Evolutionary conservation across 305 asterid genomes (phyloP).

Genomic region (Striga hermonthica): DNA sequence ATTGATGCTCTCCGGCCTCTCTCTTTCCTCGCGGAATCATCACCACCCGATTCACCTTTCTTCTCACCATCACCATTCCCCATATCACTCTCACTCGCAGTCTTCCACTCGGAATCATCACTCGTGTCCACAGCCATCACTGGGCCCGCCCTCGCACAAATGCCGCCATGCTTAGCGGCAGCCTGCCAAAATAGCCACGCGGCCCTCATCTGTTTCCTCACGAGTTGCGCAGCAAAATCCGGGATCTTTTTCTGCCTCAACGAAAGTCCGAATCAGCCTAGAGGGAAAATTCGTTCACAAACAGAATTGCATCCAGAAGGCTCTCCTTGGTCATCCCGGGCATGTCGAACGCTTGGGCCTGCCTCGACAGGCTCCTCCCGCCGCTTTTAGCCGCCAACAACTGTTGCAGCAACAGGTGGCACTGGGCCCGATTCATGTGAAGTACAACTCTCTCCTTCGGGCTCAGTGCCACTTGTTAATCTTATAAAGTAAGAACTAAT

Average conservation of each 20-base stretch:
- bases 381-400: constrained; percentile 62
- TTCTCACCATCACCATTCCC: too few relatives aligned
- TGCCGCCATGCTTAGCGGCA: too few relatives aligned
- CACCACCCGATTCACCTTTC: too few relatives aligned
- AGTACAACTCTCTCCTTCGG: constrained; percentile 59
- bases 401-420: constrained; percentile 46
- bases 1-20: too few relatives aligned
- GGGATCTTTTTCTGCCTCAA: constrained; percentile 41
- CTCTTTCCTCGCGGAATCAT: too few relatives aligned
- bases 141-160: too few relatives aligned
- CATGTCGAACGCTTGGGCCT: constrained; percentile 80
- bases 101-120: too few relatives aligned
- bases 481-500: too few relatives aligned
- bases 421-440: constrained; percentile 63
- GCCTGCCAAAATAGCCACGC: constrained; percentile 64
- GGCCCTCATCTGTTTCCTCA: constrained; percentile 69
- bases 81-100: too few relatives aligned
- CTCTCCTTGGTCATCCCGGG: constrained; percentile 83
- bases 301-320: constrained; percentile 69
- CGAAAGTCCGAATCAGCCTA: constrained; percentile 30
- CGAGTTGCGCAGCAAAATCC: constrained; percentile 56
- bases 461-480: too few relatives aligned
- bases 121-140: too few relatives aligned
- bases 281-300: constrained; percentile 47
- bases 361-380: constrained; percentile 68